Conservation (phyloP, 2,329 filamentous ascomycete genomes). For the Macrophomina tecta region DNA sequence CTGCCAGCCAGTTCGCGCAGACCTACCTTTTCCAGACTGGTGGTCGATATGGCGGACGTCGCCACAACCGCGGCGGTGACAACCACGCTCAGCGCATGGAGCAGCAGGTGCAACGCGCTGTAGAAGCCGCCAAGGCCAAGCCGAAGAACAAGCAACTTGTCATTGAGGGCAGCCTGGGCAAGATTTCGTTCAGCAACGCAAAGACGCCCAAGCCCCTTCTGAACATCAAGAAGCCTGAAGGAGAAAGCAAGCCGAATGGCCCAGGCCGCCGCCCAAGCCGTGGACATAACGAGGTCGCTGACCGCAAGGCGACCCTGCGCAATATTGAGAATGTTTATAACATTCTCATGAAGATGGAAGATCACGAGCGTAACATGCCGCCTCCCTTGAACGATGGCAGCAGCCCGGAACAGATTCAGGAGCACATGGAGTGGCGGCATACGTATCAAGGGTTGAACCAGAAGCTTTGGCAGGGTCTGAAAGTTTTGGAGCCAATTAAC, state of each 20-base stretch:
- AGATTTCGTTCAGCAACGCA: constrained; percentile 98
- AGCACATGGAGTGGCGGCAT: constrained; percentile 80
- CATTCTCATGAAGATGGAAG: constrained; percentile 90
- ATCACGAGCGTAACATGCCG: constrained; percentile 83
- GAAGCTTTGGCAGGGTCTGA: constrained; percentile 83
- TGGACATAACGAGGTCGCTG: constrained; percentile 64
- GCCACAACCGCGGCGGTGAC: constrained; percentile 82
- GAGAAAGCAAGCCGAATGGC: constrained; percentile 62
- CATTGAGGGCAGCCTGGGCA: constrained; percentile 93
- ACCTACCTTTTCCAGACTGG: constrained; percentile 97
- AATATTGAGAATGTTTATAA: constrained; percentile 90
- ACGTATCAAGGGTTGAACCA: constrained; percentile 74
- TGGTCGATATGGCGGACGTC: constrained; percentile 73
- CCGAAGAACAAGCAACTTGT: constrained; percentile 98
- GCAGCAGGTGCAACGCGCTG: constrained; percentile 95
- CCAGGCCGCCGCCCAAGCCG: constrained; percentile 50
- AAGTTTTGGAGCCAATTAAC: constrained; percentile 90
- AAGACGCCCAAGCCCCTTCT: constrained; percentile 95
- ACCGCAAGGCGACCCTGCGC: constrained; percentile 81
- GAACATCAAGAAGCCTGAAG: constrained; percentile 89
- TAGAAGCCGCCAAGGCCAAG: constrained; percentile 95
- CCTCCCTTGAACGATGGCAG: constrained; percentile 67
- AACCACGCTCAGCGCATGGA: constrained; percentile 99
- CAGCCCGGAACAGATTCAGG: constrained; percentile 72
- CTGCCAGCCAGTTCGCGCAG: constrained; percentile 94